Evolutionary conservation across 495 filamentous ascomycete species (phyloP), one percentile per base, ranked within the genome.

Genomic region (Penicillium ochrochloron): DNA sequence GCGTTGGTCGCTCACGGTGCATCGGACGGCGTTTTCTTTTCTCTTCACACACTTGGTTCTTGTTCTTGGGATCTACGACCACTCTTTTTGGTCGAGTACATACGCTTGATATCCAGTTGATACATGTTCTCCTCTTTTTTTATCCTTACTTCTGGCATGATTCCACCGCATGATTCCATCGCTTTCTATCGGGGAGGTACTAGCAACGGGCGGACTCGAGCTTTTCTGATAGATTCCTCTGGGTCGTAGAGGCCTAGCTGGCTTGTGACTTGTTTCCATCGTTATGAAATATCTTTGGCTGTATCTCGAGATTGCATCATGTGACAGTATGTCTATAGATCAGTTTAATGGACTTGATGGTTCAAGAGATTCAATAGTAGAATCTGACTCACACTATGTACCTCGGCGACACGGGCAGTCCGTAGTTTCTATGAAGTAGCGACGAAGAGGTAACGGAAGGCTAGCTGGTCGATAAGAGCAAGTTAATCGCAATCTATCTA

Each of bases 1-100:
- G 69, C 66, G 70, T 75, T 70, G 2, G 33, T 66, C 53, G 59
- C 69, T 58, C 39, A 61, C 61, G 67, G 71, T 80, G 78, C 77
- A 81, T 81, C 63, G 77, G 75, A 73, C 65, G 80, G 80, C 77
- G 80, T 82, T 79, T 55, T 67, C 60, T 27, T 27, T 57, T 37
- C 31, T 44, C 10, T 21, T 14, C 21, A 7, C 25, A 27, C 39
- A 44, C 9, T 58, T 37, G 53, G 53, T 31, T 31, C 27, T 5
- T 14, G 4, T 23, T 17, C 15, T 52, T 31, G 25, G 59, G 46
- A 37, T 48, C 64, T 56, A 23, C 62, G 37, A 56, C 64, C 65
- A 63, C 63, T 70, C 4, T 52, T 61, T 52, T 65, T 70, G 64
- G 65, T 60, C 65, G 54, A 61, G 60, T 72, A 74, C 65, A 74